phyloP scores from a whole-genome alignment of 2,329 filamentous ascomycete species.

The Sporothrix dimorphospora region DNA sequence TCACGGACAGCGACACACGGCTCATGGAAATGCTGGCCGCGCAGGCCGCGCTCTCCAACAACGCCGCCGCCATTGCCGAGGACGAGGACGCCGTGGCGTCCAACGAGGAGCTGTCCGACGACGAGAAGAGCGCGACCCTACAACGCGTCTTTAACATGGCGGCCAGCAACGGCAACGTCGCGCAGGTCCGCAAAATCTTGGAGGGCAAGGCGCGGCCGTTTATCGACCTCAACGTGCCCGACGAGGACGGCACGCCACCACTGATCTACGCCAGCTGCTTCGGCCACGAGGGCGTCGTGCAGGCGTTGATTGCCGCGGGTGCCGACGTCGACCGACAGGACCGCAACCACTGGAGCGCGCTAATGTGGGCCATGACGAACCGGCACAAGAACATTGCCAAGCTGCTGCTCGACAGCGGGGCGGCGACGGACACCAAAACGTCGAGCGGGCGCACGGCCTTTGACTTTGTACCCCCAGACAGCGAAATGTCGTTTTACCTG shows the following conservation, averaged over 20 bases:
- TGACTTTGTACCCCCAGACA: constrained; percentile 93
- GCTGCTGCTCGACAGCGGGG: constrained; percentile 85
- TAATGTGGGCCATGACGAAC: constrained; percentile 99
- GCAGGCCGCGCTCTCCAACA: constrained; percentile 75
- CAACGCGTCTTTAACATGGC: constrained; percentile 93
- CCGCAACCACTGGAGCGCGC: constrained; percentile 92
- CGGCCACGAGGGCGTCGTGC: constrained; percentile 87
- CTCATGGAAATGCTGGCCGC: constrained; percentile 95
- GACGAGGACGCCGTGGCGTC: constrained; percentile 79
- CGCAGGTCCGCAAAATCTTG: constrained; percentile 76
- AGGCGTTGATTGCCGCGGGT: constrained; percentile 79
- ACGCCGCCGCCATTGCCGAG: constrained; percentile 68
- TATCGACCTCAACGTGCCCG: constrained; percentile 82
- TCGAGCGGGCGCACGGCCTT: constrained; percentile 91
- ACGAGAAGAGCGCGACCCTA: constrained; percentile 77
- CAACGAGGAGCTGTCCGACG: constrained; percentile 71
- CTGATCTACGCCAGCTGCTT: constrained; percentile 98
- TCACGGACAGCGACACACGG: constrained; percentile 77
- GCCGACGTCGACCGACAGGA: constrained; percentile 92
- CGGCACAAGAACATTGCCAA: constrained; percentile 95
- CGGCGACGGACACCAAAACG: constrained; percentile 94
- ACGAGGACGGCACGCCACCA: constrained; percentile 94
- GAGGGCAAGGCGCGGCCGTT: constrained; percentile 72
- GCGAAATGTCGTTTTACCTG: constrained; percentile 94
- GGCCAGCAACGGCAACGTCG: constrained; percentile 91